Percentiles rank a stretch among this genome's conserved stretches.
phyloP scores from a whole-genome alignment of 202 grass and related monocot genomes.

The Schoenoplectus triqueter region DNA sequence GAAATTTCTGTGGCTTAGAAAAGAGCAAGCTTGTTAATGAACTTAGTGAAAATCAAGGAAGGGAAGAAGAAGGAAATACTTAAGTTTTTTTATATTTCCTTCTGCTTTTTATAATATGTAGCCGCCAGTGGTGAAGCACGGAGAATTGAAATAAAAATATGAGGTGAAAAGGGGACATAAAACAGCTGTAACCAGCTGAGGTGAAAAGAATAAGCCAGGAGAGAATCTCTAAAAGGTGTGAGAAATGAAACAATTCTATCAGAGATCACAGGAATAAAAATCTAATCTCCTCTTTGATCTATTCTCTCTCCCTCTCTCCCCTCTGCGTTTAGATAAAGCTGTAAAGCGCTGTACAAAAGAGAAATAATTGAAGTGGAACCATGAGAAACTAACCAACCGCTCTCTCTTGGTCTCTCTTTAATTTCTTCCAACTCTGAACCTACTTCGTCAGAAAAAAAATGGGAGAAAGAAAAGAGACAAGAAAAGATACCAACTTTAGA shows the following conservation, averaged over 20 bases:
- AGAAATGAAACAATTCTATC: conserved; percentile 38
- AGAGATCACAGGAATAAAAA: conserved; percentile 35
- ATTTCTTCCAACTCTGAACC: conserved; percentile 35
- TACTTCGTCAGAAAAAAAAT: conserved; percentile 37
- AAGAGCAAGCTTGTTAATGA: conserved; percentile 27
- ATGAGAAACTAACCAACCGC: conserved; percentile 24
- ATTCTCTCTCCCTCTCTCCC: neutral
- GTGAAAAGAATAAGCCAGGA: conserved; percentile 40
- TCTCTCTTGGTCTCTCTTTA: conserved; percentile 15
- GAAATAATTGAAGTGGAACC: conserved; percentile 39
- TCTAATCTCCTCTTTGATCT: conserved; percentile 28
- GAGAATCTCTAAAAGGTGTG: conserved; percentile 37
- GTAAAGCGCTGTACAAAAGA: conserved; percentile 39
- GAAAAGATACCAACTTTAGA: conserved; percentile 41
- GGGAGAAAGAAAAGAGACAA: conserved; percentile 36
- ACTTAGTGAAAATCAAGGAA: conserved; percentile 2
- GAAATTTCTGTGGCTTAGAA: neutral
- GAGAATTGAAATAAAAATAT: conserved; percentile 24
- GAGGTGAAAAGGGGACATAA: conserved; percentile 22
- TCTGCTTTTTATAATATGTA: conserved; percentile 11
- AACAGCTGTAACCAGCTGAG: conserved; percentile 43
- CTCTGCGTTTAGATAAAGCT: conserved; percentile 29
- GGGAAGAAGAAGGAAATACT: conserved; percentile 1
- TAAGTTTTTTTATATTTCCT: neutral
- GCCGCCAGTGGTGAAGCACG: conserved; percentile 17